These are phyloP conservation scores for Colletotrichum zoysiae DNA, from an alignment of 2,329 filamentous ascomycete genomes.

Conservation along the genomic window DNA sequence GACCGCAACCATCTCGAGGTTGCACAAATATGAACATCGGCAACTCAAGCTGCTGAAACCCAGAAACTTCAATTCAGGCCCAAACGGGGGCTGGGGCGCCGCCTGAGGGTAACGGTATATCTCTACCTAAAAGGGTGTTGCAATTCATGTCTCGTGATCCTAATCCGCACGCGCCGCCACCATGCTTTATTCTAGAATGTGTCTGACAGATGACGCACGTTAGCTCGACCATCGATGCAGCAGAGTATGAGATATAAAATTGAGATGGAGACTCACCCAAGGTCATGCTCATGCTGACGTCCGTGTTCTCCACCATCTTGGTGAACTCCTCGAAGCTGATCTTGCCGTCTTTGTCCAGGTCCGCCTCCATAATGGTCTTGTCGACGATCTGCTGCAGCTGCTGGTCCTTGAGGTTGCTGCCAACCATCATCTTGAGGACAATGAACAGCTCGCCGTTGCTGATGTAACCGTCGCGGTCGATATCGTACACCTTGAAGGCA, in stretches of 20 bases:
- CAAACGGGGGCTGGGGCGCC: slow-evolving; percentile 9
- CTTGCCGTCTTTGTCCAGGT: slow-evolving; percentile 94
- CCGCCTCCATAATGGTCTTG: slow-evolving; percentile 99
- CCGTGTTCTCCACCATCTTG: slow-evolving; percentile 98
- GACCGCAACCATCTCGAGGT: background rate
- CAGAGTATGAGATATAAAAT: background rate
- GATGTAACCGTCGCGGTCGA: slow-evolving; percentile 98
- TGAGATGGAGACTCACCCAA: slow-evolving; percentile 64
- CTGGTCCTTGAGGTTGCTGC: slow-evolving; percentile 98
- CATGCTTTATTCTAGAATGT: slow-evolving; percentile 34
- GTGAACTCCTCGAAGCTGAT: slow-evolving; percentile 99
- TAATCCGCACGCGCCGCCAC: slow-evolving; percentile 19
- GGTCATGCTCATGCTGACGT: slow-evolving; percentile 81
- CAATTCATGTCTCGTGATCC: slow-evolving; percentile 42
- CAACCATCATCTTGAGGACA: slow-evolving; percentile 99
- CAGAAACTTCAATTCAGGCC: slow-evolving; percentile 29
- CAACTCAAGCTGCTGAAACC: background rate
- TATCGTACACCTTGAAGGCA: slow-evolving; percentile 99
- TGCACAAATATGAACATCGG: background rate
- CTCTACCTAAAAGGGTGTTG: slow-evolving; percentile 37
- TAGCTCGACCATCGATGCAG: background rate
- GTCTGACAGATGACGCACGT: slow-evolving; percentile 23
- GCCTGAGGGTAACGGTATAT: slow-evolving; percentile 24
- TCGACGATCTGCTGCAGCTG: slow-evolving; percentile 99
- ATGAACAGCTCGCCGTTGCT: slow-evolving; percentile 99